Base-by-base conservation (phyloP, 352 stramenopile species). In the Globisporangium spinosum region DNA sequence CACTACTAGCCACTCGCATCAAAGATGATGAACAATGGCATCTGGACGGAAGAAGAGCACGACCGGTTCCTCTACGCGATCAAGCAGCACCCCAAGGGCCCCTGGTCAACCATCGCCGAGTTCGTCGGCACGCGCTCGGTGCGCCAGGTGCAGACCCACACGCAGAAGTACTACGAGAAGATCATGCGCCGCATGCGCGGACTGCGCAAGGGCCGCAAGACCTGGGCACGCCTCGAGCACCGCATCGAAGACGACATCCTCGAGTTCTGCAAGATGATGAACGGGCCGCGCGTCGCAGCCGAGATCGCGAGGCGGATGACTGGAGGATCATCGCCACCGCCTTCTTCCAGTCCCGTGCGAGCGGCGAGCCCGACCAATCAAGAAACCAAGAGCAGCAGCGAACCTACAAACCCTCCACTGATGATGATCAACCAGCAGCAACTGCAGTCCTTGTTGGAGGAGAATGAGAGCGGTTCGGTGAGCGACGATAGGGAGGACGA, bases 131-230 rank as follows among this genome's bases (percentile, higher is more conserved):
- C 74, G 29, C 70, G 74, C 35, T 74, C 68, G n/a, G 27, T 65
- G 20, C 67, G 61, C 25, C 61, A 67, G 2, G 43, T 51, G 17
- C 43, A 51, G 7, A 51, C 43, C 17, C 43, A 51, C 38, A 20
- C 61, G 5, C 61, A 67, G 70, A 79, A 79, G 54, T 79, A 79
- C 55, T 67, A 72, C 43, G 74, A 79, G 40, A 79, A 79, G 55
- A 70, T 79, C 60, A 58, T 64, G 53, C 70, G 74, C 8, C 74
- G 67, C 43, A 22, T 76, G 38, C 74, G 74, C 15, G 71, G 74
- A 3, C 61, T 79, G 15, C 73, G 70, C 43, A 64, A 71, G 10
- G 65, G 73, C 17, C 73, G 68, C 22, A 69, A 54, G 59, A 69
- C 25, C 0, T 22, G 23, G 45, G 49, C 61, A 1, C 62, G 70